Percentiles rank a stretch among this genome's conserved stretches.
These are phyloP conservation scores for Tremellales sp. DNA, from an alignment of 1,284 basidiomycete species.

Conservation along the genomic window DNA sequence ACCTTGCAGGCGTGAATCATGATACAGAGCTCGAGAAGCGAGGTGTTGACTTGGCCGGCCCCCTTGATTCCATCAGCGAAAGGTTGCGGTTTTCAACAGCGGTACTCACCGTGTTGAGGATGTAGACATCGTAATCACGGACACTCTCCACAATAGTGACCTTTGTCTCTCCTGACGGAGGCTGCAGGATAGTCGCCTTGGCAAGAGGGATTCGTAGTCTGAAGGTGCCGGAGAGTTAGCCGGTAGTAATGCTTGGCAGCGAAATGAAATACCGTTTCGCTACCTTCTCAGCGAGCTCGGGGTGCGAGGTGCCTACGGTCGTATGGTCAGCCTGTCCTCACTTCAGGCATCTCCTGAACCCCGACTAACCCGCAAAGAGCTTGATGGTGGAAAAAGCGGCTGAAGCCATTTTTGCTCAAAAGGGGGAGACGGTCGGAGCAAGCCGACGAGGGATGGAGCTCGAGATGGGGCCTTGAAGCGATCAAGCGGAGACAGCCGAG, in stretches of 20 bases:
- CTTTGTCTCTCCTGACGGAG: constrained; percentile 86
- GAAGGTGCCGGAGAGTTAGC: not conserved
- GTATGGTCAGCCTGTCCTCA: not conserved
- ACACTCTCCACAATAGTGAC: constrained; percentile 93
- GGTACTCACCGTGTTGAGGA: constrained; percentile 74
- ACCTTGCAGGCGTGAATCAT: constrained; percentile 98
- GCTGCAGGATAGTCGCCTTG: constrained; percentile 78
- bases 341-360: not conserved
- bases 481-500: too few species aligned
- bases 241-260: constrained; percentile 7
- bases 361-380: constrained; percentile 75
- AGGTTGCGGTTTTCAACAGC: not conserved
- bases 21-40: constrained; percentile 94
- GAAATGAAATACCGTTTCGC: constrained; percentile 69
- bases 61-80: constrained; percentile 26
- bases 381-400: constrained; percentile 61
- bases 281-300: constrained; percentile 89
- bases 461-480: too few species aligned
- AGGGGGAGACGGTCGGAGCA: too few species aligned
- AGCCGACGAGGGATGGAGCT: too few species aligned
- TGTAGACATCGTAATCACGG: constrained; percentile 98
- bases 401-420: constrained; percentile 42
- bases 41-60: constrained; percentile 64
- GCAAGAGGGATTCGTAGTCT: constrained; percentile 81
- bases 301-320: constrained; percentile 81